phyloP scores from a whole-genome alignment of 2,329 filamentous ascomycete species.

The Coniochaeta hoffmannii region DNA sequence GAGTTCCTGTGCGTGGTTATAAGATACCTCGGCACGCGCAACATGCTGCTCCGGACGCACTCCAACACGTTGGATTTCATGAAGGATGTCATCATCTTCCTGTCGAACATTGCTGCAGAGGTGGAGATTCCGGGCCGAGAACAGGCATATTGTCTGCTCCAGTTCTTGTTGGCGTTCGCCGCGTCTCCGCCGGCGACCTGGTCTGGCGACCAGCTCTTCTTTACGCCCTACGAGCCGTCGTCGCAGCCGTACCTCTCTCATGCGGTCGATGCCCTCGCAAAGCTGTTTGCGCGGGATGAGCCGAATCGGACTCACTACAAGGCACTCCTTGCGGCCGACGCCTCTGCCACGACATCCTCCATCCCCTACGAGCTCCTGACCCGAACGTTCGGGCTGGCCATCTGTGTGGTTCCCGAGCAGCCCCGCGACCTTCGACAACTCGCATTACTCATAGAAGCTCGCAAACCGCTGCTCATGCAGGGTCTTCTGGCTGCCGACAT shows the following conservation, averaged over 20 bases:
- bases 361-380: constrained; percentile 76
- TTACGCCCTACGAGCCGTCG: constrained; percentile 71
- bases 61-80: constrained; percentile 90
- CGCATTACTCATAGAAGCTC: constrained; percentile 65
- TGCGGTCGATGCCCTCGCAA: constrained; percentile 84
- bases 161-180: constrained; percentile 86
- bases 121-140: constrained; percentile 80
- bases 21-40: constrained; percentile 79
- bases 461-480: constrained; percentile 88
- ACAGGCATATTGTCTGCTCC: constrained; percentile 76
- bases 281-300: constrained; percentile 85
- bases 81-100: constrained; percentile 84
- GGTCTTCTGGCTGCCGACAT: constrained; percentile 88
- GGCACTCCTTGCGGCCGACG: constrained; percentile 70
- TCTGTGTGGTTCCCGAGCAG: constrained; percentile 74
- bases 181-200: constrained; percentile 64
- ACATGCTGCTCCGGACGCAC: constrained; percentile 75
- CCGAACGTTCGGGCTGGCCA: constrained; percentile 76
- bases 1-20: constrained; percentile 80
- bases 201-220: constrained; percentile 56
- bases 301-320: constrained; percentile 84
- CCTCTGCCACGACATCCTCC: constrained; percentile 35
- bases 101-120: constrained; percentile 80
- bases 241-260: constrained; percentile 83
- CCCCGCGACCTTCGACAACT: constrained; percentile 46